These are phyloP conservation scores for Fusarium verticillioides DNA, from an alignment of 2,329 filamentous ascomycete genomes.

Conservation along the genomic window DNA sequence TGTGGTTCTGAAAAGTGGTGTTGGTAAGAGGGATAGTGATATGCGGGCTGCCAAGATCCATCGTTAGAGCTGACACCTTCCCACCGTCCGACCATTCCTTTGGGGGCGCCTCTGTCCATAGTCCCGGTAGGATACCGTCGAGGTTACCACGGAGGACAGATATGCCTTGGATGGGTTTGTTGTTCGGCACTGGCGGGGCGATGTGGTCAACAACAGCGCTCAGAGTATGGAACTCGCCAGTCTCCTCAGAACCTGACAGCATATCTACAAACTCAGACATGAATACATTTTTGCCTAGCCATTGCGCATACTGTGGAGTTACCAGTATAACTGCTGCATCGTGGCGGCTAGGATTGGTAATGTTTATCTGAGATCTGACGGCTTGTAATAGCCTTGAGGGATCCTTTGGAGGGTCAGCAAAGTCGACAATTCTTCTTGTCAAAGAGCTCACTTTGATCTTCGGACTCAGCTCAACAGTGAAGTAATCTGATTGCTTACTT, in stretches of 20 bases:
- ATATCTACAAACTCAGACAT: slow-evolving; percentile 57
- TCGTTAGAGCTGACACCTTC: slow-evolving; percentile 54
- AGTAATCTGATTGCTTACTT: slow-evolving; percentile 19
- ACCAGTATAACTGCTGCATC: slow-evolving; percentile 62
- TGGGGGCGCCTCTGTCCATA: slow-evolving; percentile 54
- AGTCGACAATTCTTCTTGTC: background rate
- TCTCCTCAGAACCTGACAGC: slow-evolving; percentile 56
- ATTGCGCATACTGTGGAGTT: slow-evolving; percentile 60
- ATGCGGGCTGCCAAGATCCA: slow-evolving; percentile 51
- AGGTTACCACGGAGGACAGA: slow-evolving; percentile 61
- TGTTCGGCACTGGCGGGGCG: slow-evolving; percentile 49
- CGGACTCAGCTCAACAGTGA: slow-evolving; percentile 36
- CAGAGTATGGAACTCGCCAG: slow-evolving; percentile 58
- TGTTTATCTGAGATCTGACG: slow-evolving; percentile 36
- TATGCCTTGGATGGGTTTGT: slow-evolving; percentile 55
- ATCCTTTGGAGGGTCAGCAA: slow-evolving; percentile 29
- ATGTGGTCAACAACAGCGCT: slow-evolving; percentile 68
- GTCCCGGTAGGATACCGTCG: slow-evolving; percentile 55
- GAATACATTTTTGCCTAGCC: slow-evolving; percentile 58
- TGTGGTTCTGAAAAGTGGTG: slow-evolving; percentile 79
- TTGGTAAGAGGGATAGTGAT: slow-evolving; percentile 76
- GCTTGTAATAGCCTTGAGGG: slow-evolving; percentile 30
- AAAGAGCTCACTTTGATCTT: slow-evolving; percentile 20
- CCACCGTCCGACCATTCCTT: slow-evolving; percentile 48
- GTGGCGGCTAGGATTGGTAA: slow-evolving; percentile 46